These are phyloP conservation scores for Rhizopogon roseolus DNA, from an alignment of 768 basidiomycete genomes.

Conservation along the genomic window DNA sequence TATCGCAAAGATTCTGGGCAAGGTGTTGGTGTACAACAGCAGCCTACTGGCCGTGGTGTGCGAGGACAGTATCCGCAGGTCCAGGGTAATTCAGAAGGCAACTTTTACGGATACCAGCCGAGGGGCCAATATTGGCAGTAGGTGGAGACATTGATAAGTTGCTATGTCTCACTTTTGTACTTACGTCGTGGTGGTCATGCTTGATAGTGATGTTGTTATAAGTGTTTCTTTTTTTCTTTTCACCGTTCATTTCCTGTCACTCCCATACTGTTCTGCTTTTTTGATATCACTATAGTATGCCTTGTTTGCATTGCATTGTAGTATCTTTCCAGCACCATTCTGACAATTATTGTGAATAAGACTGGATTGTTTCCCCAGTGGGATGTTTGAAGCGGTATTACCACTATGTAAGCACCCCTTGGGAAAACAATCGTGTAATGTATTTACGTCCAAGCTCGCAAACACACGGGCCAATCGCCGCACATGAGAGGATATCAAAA, in stretches of 20 bases:
- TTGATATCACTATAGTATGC: constrained; percentile 10
- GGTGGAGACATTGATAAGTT: constrained; percentile 3
- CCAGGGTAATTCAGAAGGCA: constrained; percentile 52
- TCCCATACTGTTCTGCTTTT: constrained; percentile 5
- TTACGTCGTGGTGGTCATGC: not conserved
- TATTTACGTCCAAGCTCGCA: too few species aligned
- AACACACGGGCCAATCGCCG: too few species aligned
- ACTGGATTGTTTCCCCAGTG: too few species aligned
- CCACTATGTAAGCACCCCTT: too few species aligned
- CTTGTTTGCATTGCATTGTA: not conserved
- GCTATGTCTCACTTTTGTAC: constrained; percentile 3
- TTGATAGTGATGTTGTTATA: not conserved
- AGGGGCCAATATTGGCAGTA: constrained; percentile 55
- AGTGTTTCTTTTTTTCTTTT: not conserved
- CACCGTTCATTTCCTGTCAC: not conserved
- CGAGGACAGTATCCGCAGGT: constrained; percentile 32
- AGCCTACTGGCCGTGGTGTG: constrained; percentile 36
- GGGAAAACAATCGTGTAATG: too few species aligned
- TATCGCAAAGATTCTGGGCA: constrained; percentile 28
- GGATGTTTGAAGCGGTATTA: too few species aligned
- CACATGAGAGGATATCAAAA: too few species aligned
- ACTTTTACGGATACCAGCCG: constrained; percentile 70
- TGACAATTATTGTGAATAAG: constrained; percentile 1
- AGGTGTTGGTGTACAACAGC: constrained; percentile 32
- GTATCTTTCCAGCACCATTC: not conserved